A percentile compares a stretch with the other conserved stretches of the same genome.
Conservation (phyloP, 805 yeast genomes). For the Ogataea salicorniae region DNA sequence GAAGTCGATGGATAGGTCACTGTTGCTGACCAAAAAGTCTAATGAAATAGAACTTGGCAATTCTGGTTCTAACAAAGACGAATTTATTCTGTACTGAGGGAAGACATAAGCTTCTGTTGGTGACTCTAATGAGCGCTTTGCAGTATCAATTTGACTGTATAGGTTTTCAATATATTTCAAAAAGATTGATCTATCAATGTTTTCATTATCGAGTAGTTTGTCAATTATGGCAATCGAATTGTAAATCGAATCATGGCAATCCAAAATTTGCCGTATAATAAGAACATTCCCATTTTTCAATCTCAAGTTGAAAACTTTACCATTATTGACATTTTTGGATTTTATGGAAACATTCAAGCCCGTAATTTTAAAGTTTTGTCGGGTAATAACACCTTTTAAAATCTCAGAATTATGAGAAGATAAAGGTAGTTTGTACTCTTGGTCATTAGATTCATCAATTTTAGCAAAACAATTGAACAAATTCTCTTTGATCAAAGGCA, state of each 20-base stretch:
- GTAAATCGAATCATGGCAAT: slow-evolving; percentile 31
- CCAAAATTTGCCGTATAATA: slow-evolving; percentile 38
- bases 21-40: slow-evolving; percentile 55
- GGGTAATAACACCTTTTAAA: slow-evolving; percentile 54
- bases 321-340: slow-evolving; percentile 38
- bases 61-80: slow-evolving; percentile 39
- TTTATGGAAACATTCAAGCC: slow-evolving; percentile 39
- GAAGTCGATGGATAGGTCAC: slow-evolving; percentile 58
- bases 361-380: slow-evolving; percentile 50
- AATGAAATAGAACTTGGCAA: slow-evolving; percentile 44
- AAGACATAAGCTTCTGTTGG: slow-evolving; percentile 54
- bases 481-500: slow-evolving; percentile 43
- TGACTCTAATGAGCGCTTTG: slow-evolving; percentile 37
- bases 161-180: slow-evolving; percentile 22
- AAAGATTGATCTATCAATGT: slow-evolving; percentile 20
- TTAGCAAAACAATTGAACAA: slow-evolving; percentile 36
- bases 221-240: slow-evolving; percentile 41
- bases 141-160: slow-evolving; percentile 30
- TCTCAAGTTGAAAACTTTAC: slow-evolving; percentile 34
- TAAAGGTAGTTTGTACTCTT: slow-evolving; percentile 51
- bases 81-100: slow-evolving; percentile 45
- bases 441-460: slow-evolving; percentile 32
- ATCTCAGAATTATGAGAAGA: slow-evolving; percentile 49
- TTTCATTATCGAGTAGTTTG: slow-evolving; percentile 24
- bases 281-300: slow-evolving; percentile 33